These are phyloP conservation scores for Forsythia viridissima DNA, from an alignment of 257 asterid genomes.

Conservation along the genomic window DNA sequence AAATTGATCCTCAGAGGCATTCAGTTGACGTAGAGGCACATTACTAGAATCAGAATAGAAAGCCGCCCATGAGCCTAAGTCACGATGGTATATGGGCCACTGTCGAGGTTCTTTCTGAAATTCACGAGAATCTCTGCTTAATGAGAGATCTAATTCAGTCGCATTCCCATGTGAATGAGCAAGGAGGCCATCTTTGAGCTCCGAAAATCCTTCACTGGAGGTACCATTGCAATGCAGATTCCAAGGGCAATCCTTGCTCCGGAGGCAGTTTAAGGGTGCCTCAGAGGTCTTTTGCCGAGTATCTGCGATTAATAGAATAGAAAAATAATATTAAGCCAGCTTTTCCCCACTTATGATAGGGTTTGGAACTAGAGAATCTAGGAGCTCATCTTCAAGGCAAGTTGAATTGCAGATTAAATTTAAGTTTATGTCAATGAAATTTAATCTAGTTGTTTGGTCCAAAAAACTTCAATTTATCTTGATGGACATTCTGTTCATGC, in stretches of 20 bases:
- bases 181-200: constrained; percentile 41
- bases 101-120: constrained; percentile 43
- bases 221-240: constrained; percentile 43
- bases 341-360: background rate
- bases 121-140: constrained; percentile 44
- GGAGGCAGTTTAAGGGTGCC: constrained; percentile 66
- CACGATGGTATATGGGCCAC: constrained; percentile 41
- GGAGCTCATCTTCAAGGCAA: background rate
- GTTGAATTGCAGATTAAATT: background rate
- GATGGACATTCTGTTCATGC: background rate
- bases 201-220: constrained; percentile 43
- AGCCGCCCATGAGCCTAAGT: constrained; percentile 49
- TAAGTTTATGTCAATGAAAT: background rate
- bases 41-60: constrained; percentile 41
- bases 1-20: constrained; percentile 55
- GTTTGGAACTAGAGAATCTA: background rate
- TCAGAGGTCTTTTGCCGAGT: constrained; percentile 48
- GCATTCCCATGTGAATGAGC: constrained; percentile 45
- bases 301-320: constrained; percentile 40
- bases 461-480: background rate
- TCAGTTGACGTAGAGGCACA: constrained; percentile 40
- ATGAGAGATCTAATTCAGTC: constrained; percentile 38
- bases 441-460: background rate
- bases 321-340: background rate
- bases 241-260: constrained; percentile 49